phyloP scores from a whole-genome alignment of 2,329 filamentous ascomycete genomes.

The Bisporella sp. region DNA sequence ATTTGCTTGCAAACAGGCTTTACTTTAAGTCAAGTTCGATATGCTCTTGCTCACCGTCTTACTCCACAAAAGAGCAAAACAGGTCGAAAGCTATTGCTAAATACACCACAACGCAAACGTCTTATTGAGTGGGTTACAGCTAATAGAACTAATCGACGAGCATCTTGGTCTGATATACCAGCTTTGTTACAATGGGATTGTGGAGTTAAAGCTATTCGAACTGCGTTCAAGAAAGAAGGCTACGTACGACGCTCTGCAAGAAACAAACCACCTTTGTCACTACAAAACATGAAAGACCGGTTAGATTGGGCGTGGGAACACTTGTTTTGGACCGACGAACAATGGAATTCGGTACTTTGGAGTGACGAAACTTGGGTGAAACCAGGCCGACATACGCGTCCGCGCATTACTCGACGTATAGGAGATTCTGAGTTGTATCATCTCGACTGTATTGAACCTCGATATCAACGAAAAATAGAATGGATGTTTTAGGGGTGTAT shows the following conservation, averaged over 20 bases:
- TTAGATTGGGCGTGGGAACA: conserved; percentile 6
- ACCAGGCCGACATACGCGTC: conserved; percentile 4
- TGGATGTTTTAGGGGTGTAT: no score
- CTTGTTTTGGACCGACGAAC: conserved; percentile 6
- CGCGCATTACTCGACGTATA: neutral
- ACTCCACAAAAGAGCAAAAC: conserved; percentile 9
- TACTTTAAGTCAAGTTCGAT: conserved; percentile 4
- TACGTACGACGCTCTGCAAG: conserved; percentile 1
- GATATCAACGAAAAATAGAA: no score
- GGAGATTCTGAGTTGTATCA: no score
- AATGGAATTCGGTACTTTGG: conserved; percentile 7
- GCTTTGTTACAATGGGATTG: conserved; percentile 9
- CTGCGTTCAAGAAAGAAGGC: neutral
- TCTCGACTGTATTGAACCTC: no score
- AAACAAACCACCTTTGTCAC: conserved; percentile 6
- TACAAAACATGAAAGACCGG: neutral
- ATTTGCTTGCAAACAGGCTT: conserved; percentile 8
- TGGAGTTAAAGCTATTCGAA: conserved; percentile 6
- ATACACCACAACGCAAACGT: conserved; percentile 7
- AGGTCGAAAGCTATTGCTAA: conserved; percentile 3
- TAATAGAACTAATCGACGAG: conserved; percentile 5
- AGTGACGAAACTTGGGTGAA: conserved; percentile 8
- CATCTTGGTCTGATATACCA: conserved; percentile 8
- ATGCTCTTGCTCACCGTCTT: conserved; percentile 8
- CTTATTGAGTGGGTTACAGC: conserved; percentile 12